phyloP scores from a whole-genome alignment of 2,329 filamentous ascomycete species.

The Gaeumannomyces sp. region DNA sequence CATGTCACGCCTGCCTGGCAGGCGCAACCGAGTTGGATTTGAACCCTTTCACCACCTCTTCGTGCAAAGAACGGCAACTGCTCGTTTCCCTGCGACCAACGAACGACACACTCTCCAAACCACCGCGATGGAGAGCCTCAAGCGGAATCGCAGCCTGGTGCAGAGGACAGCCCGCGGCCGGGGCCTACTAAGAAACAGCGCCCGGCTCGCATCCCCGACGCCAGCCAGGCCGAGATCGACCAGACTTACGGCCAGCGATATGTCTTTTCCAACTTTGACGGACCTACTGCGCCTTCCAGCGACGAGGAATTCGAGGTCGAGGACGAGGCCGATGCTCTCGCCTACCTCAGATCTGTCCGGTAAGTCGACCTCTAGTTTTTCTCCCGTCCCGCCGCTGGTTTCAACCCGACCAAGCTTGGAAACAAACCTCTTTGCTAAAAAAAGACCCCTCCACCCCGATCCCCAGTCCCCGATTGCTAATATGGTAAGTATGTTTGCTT shows the following conservation, averaged over 20 bases:
- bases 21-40: not conserved
- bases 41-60: not conserved
- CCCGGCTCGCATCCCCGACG: not conserved
- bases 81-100: not conserved
- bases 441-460: slow-evolving; percentile 14
- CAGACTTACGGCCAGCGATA: slow-evolving; percentile 62
- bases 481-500: slow-evolving; percentile 37
- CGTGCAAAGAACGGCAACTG: not conserved
- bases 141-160: slow-evolving; percentile 2
- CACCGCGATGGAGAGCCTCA: not conserved
- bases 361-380: slow-evolving; percentile 33
- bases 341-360: slow-evolving; percentile 67
- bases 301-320: slow-evolving; percentile 61
- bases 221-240: slow-evolving; percentile 8
- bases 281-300: slow-evolving; percentile 32
- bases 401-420: slow-evolving; percentile 6
- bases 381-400: not conserved
- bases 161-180: not conserved
- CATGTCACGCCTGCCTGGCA: not conserved
- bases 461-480: slow-evolving; percentile 32
- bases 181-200: slow-evolving; percentile 8
- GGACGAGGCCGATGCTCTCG: slow-evolving; percentile 60
- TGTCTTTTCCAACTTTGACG: slow-evolving; percentile 60
- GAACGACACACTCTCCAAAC: too few relatives aligned
- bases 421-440: slow-evolving; percentile 23